Percentiles rank a stretch among this genome's conserved stretches.
Evolutionary conservation across 2,329 filamentous ascomycete genomes (phyloP).

Genomic region (Verticillium isaacii): DNA sequence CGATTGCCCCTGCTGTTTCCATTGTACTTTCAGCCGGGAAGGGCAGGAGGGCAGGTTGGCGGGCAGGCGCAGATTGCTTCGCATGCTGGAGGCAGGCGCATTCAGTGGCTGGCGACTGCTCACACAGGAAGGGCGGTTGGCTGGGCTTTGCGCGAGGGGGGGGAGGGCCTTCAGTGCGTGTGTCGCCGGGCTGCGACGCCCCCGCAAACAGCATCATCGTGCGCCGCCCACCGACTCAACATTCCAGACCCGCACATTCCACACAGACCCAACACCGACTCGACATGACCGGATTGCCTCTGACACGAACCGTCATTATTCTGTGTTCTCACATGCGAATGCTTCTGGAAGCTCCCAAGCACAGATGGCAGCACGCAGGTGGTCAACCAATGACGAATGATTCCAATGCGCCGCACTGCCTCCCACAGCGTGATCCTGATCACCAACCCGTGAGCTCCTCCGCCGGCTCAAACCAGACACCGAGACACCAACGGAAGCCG

Average conservation of each 20-base stretch:
- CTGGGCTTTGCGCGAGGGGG: background rate
- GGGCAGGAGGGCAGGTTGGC: background rate
- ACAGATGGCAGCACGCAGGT: no score
- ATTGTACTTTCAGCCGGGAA: background rate
- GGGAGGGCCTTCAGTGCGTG: background rate
- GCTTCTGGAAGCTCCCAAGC: background rate
- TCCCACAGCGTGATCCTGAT: no score
- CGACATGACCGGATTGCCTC: background rate
- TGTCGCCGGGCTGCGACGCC: background rate
- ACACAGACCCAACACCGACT: background rate
- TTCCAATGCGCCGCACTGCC: no score
- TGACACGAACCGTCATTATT: background rate
- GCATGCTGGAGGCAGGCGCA: background rate
- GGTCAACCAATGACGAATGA: no score
- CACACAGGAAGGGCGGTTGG: background rate
- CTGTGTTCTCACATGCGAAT: background rate
- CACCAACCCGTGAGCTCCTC: background rate
- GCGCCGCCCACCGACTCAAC: background rate
- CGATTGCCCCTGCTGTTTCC: background rate
- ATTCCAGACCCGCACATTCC: background rate
- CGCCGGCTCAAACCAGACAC: background rate
- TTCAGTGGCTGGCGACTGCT: background rate
- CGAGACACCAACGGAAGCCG: background rate
- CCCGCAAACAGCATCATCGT: background rate
- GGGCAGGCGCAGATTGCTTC: background rate